These are phyloP conservation scores for Stephanodiscus triporus DNA, from an alignment of 108 stramenopile species.

Conservation along the genomic window DNA sequence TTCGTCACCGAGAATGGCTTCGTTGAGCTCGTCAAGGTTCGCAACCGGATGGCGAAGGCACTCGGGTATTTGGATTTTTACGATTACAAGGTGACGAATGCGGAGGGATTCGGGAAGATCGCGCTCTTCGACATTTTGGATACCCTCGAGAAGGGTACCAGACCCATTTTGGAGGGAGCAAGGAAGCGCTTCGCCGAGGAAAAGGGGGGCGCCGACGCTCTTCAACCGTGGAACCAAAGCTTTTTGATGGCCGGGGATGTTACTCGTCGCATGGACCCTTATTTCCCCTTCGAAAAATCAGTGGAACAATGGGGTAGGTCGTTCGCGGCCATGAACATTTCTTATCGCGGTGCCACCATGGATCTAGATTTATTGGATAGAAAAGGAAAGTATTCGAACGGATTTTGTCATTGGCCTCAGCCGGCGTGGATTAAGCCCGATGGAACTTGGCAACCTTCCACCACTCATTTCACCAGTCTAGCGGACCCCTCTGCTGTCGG, in stretches of 20 bases:
- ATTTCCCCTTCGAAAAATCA: slow-evolving; percentile 71
- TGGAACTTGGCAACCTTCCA: slow-evolving; percentile 56
- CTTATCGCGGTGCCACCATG: slow-evolving; percentile 67
- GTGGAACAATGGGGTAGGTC: slow-evolving; percentile 63
- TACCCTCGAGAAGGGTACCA: slow-evolving; percentile 61
- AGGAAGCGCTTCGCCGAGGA: slow-evolving; percentile 52
- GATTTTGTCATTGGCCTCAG: slow-evolving; percentile 80
- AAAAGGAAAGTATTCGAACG: slow-evolving; percentile 69
- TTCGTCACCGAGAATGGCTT: slow-evolving; percentile 71
- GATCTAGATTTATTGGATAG: slow-evolving; percentile 72
- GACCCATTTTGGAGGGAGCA: slow-evolving; percentile 60
- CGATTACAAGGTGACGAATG: slow-evolving; percentile 74
- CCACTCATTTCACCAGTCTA: slow-evolving; percentile 68
- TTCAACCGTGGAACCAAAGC: slow-evolving; percentile 65
- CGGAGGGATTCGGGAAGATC: slow-evolving; percentile 73
- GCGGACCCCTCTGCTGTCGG: slow-evolving; percentile 69
- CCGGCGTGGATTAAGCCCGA: slow-evolving; percentile 67
- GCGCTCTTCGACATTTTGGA: slow-evolving; percentile 74
- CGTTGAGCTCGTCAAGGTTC: slow-evolving; percentile 67
- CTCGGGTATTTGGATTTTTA: slow-evolving; percentile 69
- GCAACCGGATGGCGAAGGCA: slow-evolving; percentile 62
- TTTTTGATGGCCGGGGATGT: slow-evolving; percentile 71
- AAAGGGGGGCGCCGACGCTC: slow-evolving; percentile 52
- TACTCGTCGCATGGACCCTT: slow-evolving; percentile 73
- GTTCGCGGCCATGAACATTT: slow-evolving; percentile 67